Evolutionary conservation across 2,329 filamentous ascomycete species (phyloP).

Genomic region (Nigrospora oryzae): DNA sequence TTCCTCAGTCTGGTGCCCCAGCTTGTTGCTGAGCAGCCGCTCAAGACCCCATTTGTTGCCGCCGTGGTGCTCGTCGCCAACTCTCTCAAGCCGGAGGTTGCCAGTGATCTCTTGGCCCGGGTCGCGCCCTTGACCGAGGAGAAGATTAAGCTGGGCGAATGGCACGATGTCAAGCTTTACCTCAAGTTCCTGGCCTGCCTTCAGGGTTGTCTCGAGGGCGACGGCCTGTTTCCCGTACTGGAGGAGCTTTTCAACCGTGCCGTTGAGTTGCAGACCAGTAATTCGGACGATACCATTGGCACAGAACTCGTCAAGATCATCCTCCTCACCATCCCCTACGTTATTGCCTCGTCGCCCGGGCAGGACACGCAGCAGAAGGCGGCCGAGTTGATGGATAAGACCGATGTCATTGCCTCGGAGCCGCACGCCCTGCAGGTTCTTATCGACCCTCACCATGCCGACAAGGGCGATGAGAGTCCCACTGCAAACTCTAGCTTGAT

Average conservation of each 20-base stretch:
- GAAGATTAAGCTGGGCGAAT: constrained; percentile 64
- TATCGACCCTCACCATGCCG: constrained; percentile 74
- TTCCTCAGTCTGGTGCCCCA: constrained; percentile 70
- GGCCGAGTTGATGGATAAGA: constrained; percentile 78
- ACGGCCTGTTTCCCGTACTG: constrained; percentile 77
- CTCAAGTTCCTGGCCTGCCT: constrained; percentile 85
- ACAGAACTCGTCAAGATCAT: constrained; percentile 96
- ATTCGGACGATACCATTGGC: constrained; percentile 75
- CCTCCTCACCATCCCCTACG: constrained; percentile 85
- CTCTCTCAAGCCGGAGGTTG: constrained; percentile 65
- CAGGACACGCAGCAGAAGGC: constrained; percentile 63
- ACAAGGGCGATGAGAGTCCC: constrained; percentile 53
- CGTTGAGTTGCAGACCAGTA: constrained; percentile 87
- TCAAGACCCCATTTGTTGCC: constrained; percentile 94
- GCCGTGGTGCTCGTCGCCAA: constrained; percentile 77
- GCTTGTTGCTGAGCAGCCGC: constrained; percentile 79
- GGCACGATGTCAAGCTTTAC: constrained; percentile 85
- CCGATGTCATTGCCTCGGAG: constrained; percentile 86
- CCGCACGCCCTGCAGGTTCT: constrained; percentile 77
- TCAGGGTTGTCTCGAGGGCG: constrained; percentile 70
- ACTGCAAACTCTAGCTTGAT: constrained; percentile 62
- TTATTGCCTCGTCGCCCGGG: constrained; percentile 65
- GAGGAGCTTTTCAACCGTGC: constrained; percentile 87
- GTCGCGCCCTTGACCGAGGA: constrained; percentile 55
- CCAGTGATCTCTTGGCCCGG: constrained; percentile 59